These are phyloP conservation scores for Allomyces arbusculus DNA, from an alignment of 192 early-diverging fungal genomes.

Conservation along the genomic window DNA sequence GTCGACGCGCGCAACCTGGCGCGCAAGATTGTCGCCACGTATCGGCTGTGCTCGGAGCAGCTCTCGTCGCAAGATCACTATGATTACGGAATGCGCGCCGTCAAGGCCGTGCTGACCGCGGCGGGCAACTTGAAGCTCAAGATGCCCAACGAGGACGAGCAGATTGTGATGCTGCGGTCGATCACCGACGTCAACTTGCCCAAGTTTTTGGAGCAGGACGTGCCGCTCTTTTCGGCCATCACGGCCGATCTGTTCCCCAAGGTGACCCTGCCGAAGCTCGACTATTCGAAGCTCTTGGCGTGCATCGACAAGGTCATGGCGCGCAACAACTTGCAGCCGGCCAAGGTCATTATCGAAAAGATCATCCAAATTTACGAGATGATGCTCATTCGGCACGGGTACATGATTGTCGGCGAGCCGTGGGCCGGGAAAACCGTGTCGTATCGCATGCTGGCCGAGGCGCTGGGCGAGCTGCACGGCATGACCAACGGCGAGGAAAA, in stretches of 20 bases:
- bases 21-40: constrained; percentile 92
- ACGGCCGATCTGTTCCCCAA: constrained; percentile 88
- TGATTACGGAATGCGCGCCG: constrained; percentile 93
- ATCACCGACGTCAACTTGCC: constrained; percentile 91
- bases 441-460: constrained; percentile 85
- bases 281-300: constrained; percentile 46
- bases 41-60: constrained; percentile 85
- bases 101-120: constrained; percentile 94
- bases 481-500: constrained; percentile 70
- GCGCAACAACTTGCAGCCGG: constrained; percentile 48
- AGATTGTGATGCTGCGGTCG: constrained; percentile 70
- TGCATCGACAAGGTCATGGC: constrained; percentile 57
- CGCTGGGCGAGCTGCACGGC: constrained; percentile 67
- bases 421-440: constrained; percentile 87
- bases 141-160: constrained; percentile 24
- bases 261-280: constrained; percentile 56
- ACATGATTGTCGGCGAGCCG: constrained; percentile 98
- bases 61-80: constrained; percentile 93
- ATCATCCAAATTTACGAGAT: constrained; percentile 95
- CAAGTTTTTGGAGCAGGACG: constrained; percentile 92
- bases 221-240: constrained; percentile 61
- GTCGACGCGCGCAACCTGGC: constrained; percentile 79
- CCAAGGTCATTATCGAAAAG: constrained; percentile 81
- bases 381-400: constrained; percentile 90
- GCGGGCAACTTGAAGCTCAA: constrained; percentile 96